Evolutionary conservation across 2,329 filamentous ascomycete species (phyloP).

Genomic region (Exophiala viscosa): DNA sequence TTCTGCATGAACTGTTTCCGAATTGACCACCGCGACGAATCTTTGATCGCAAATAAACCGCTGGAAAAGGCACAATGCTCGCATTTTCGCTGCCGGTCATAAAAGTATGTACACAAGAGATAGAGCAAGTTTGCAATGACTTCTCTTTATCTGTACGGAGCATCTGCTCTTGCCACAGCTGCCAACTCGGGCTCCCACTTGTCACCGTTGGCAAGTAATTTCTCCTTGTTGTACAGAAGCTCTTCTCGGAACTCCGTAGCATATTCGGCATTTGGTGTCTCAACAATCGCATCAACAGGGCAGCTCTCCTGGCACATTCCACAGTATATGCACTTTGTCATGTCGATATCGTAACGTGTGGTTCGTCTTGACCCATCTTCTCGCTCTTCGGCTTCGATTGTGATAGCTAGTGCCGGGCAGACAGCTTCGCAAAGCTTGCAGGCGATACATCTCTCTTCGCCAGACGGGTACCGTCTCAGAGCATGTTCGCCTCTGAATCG

Average conservation of each 20-base stretch:
- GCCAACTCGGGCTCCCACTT: slow-evolving; percentile 98
- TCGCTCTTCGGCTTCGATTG: slow-evolving; percentile 97
- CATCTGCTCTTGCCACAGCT: slow-evolving; percentile 85
- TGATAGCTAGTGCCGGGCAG: slow-evolving; percentile 97
- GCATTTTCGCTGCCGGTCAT: not conserved
- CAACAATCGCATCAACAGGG: slow-evolving; percentile 91
- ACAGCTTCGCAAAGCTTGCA: slow-evolving; percentile 99
- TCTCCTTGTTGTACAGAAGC: slow-evolving; percentile 97
- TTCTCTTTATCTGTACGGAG: slow-evolving; percentile 71
- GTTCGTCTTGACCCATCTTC: slow-evolving; percentile 92
- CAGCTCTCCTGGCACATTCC: slow-evolving; percentile 99
- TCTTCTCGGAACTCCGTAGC: slow-evolving; percentile 82
- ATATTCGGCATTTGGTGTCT: slow-evolving; percentile 70
- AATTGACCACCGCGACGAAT: too few species aligned
- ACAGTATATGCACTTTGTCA: slow-evolving; percentile 99
- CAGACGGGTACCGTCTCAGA: slow-evolving; percentile 89
- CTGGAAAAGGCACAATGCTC: not conserved
- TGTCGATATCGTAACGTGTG: slow-evolving; percentile 97
- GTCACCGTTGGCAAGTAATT: slow-evolving; percentile 82
- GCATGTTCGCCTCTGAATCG: slow-evolving; percentile 98
- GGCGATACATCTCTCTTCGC: slow-evolving; percentile 97
- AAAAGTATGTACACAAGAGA: slow-evolving; percentile 20
- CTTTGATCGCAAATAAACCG: too few species aligned
- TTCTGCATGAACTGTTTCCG: too few species aligned
- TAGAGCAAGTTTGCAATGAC: not conserved